Evolutionary conservation across 257 asterid genomes (phyloP).

Genomic region (Nicotiana otophora): DNA sequence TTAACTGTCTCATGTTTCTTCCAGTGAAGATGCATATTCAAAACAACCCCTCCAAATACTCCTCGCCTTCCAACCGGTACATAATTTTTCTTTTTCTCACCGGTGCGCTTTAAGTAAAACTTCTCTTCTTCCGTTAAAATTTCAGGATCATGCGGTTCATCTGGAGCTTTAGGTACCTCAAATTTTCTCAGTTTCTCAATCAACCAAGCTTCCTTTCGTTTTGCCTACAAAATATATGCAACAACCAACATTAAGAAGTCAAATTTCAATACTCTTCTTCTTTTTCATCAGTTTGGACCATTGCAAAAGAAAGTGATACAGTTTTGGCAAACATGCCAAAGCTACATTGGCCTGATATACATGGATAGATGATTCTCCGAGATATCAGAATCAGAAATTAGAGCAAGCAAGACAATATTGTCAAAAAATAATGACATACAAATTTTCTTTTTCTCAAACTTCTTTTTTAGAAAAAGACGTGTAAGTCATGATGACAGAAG

Average conservation of each 20-base stretch:
- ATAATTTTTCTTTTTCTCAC: slow-evolving; percentile 87
- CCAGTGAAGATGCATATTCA: slow-evolving; percentile 99
- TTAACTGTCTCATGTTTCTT: slow-evolving; percentile 90
- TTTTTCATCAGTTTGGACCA: neutral
- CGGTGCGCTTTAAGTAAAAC: slow-evolving; percentile 85
- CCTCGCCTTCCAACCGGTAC: slow-evolving; percentile 92
- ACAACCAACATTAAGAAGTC: neutral
- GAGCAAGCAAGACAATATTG: neutral
- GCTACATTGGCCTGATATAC: neutral
- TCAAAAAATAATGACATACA: neutral
- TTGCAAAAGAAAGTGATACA: neutral
- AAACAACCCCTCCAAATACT: slow-evolving; percentile 96
- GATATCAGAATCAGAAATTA: neutral
- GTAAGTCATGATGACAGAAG: neutral
- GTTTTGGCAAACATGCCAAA: neutral
- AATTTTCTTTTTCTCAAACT: neutral
- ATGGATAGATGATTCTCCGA: neutral
- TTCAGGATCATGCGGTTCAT: slow-evolving; percentile 83
- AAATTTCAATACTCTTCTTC: neutral
- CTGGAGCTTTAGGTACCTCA: slow-evolving; percentile 57
- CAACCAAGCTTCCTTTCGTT: slow-evolving; percentile 90
- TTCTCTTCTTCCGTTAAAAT: slow-evolving; percentile 89
- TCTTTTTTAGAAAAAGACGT: neutral
- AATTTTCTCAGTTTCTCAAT: slow-evolving; percentile 84
- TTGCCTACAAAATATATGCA: slow-evolving; percentile 46